Evolutionary conservation across 2,329 filamentous ascomycete species (phyloP), one percentile per base, ranked within the genome.

Genomic region (Leptographium radiaticola): DNA sequence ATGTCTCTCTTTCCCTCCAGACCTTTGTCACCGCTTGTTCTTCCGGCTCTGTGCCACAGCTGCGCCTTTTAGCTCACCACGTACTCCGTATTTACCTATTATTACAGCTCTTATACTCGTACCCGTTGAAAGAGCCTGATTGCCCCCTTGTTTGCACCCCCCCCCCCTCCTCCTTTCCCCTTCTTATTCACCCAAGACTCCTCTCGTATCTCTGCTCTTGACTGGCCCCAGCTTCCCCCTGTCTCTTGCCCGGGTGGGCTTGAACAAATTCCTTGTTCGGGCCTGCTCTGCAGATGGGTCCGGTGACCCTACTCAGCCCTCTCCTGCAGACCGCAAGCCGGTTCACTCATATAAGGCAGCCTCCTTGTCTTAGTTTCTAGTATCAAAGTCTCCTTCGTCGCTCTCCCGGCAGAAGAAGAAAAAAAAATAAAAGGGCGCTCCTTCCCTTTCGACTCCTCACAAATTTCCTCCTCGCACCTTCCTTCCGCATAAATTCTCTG

Each of bases 231-330:
- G 9, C 20, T 42, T 10, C n/a, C 40, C 40, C 47, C 25, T 45
- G 43, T 45, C 25, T 20, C 30, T 31, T 45, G 7, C 13, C 12
- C 16, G 39, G 25, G 25, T 38, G 48, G 25, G 6, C n/a, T 42
- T 33, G 44, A 25, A 53, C 18, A 36, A 39, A 46, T 54, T 52
- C 25, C 44, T 55, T 49, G 39, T 51, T 51, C 33, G 43, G 45
- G 53, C 30, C 34, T 42, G 47, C 53, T 49, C 47, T 40, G 33
- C 48, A 46, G 40, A 57, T 58, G 55, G 53, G 57, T 57, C 59
- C 47, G 57, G 47, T 59, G 57, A 58, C 57, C 56, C 49, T 54
- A 52, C 53, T 58, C 55, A 56, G 57, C 57, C 57, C 55, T 58
- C 55, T 56, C 38, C 51, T 50, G 45, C 45, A 50, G 43, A 51